A percentile compares a stretch with the other conserved stretches of the same genome.
phyloP scores from a whole-genome alignment of 2,329 filamentous ascomycete genomes.

The Sarocladium strictum region DNA sequence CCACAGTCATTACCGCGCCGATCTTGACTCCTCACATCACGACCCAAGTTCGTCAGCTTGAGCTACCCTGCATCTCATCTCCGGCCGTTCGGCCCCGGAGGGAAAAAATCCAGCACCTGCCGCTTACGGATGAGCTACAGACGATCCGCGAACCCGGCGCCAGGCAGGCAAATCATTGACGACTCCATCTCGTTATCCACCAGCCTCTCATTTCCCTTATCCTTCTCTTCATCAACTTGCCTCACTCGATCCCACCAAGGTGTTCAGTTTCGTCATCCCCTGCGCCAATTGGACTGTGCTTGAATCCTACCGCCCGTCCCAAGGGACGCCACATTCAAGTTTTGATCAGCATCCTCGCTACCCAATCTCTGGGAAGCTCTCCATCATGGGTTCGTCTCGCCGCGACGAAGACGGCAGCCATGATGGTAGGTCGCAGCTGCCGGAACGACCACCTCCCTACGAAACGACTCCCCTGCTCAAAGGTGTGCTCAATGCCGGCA shows the following conservation, averaged over 20 bases:
- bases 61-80: not conserved
- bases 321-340: too few species aligned
- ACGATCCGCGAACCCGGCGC: too few species aligned
- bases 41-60: not conserved
- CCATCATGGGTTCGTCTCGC: not conserved
- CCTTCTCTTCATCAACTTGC: not conserved
- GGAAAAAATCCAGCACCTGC: not conserved
- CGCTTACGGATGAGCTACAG: not conserved
- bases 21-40: not conserved
- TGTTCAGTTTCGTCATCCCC: too few species aligned
- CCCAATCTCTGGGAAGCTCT: too few species aligned
- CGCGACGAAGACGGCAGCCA: not conserved
- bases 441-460: conserved; percentile 9
- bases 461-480: too few species aligned
- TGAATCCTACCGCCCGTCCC: too few species aligned
- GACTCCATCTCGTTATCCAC: not conserved
- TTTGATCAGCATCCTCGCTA: too few species aligned
- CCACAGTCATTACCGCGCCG: conserved; percentile 2
- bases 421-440: not conserved
- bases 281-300: too few species aligned
- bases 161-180: not conserved
- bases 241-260: too few species aligned
- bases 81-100: not conserved
- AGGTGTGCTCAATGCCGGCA: not conserved
- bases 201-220: not conserved